Conservation (phyloP, 2,329 filamentous ascomycete species). For the Botrytis deweyae region DNA sequence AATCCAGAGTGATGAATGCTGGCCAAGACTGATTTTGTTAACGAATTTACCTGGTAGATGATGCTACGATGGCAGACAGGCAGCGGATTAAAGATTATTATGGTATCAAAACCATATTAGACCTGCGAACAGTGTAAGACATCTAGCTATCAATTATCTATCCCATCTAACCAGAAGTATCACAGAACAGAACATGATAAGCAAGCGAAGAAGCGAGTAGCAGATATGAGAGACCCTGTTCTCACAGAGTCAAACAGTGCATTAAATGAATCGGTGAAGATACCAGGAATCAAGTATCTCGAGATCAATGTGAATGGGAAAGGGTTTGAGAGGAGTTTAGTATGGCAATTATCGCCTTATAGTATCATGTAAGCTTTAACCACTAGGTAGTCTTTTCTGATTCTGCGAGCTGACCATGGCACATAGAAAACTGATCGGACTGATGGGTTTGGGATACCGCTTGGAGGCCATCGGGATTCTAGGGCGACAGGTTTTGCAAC, state of each 20-base stretch:
- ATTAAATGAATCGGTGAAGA: constrained; percentile 56
- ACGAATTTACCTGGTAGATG: constrained; percentile 52
- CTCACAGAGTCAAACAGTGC: constrained; percentile 50
- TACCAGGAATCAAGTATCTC: constrained; percentile 62
- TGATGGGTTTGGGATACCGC: constrained; percentile 67
- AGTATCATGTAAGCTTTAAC: constrained; percentile 54
- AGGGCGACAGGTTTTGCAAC: constrained; percentile 67
- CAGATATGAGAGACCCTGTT: constrained; percentile 46
- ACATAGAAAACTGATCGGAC: constrained; percentile 56
- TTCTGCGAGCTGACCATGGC: background rate
- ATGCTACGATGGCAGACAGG: constrained; percentile 67
- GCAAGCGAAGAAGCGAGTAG: constrained; percentile 60
- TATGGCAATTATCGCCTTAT: constrained; percentile 67
- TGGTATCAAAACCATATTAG: constrained; percentile 70
- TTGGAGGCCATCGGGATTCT: constrained; percentile 69
- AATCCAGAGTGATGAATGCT: background rate
- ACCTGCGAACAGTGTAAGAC: constrained; percentile 70
- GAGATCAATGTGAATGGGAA: constrained; percentile 73
- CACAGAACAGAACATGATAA: constrained; percentile 71
- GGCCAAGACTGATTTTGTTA: background rate
- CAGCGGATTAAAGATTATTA: constrained; percentile 57
- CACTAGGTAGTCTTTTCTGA: too few species aligned
- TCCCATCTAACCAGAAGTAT: background rate
- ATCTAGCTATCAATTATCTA: background rate
- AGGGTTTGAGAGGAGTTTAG: constrained; percentile 64